A percentile compares a stretch with the other conserved stretches of the same genome.
Evolutionary conservation across 2,329 filamentous ascomycete species (phyloP).

Genomic region (Stemphylium beticola): DNA sequence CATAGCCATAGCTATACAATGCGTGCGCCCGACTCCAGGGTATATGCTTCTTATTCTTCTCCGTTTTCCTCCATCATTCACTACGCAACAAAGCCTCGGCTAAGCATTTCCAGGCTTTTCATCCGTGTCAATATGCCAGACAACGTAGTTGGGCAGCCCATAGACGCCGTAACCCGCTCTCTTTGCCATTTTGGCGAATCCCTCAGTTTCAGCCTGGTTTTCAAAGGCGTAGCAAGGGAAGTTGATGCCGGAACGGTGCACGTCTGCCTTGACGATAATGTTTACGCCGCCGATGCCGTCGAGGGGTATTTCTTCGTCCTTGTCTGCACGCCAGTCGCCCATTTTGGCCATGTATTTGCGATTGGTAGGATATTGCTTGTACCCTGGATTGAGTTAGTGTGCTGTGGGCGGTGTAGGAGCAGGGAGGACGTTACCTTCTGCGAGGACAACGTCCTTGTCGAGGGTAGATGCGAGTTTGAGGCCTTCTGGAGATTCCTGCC

Average conservation of each 20-base stretch:
- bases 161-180: slow-evolving; percentile 90
- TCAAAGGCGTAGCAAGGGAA: slow-evolving; percentile 97
- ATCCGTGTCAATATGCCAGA: slow-evolving; percentile 97
- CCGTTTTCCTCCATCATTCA: not conserved
- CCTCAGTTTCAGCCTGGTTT: slow-evolving; percentile 98
- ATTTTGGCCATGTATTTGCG: slow-evolving; percentile 87
- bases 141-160: slow-evolving; percentile 94
- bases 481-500: slow-evolving; percentile 90
- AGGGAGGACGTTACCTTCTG: slow-evolving; percentile 70
- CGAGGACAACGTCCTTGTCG: slow-evolving; percentile 81
- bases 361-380: slow-evolving; percentile 90
- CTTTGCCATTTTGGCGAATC: slow-evolving; percentile 98
- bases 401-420: not conserved
- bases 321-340: slow-evolving; percentile 91
- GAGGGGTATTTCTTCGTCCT: slow-evolving; percentile 88
- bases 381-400: slow-evolving; percentile 63
- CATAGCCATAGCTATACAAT: not conserved
- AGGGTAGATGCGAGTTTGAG: slow-evolving; percentile 75
- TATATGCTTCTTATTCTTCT: slow-evolving; percentile 7
- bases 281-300: slow-evolving; percentile 97
- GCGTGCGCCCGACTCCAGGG: slow-evolving; percentile 14
- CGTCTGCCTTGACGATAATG: slow-evolving; percentile 96
- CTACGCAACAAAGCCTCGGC: not conserved
- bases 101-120: slow-evolving; percentile 84
- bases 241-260: slow-evolving; percentile 96